Evolutionary conservation across 768 basidiomycete genomes (phyloP), one percentile per base, ranked within the genome.

Genomic region (Amanita rubescens): DNA sequence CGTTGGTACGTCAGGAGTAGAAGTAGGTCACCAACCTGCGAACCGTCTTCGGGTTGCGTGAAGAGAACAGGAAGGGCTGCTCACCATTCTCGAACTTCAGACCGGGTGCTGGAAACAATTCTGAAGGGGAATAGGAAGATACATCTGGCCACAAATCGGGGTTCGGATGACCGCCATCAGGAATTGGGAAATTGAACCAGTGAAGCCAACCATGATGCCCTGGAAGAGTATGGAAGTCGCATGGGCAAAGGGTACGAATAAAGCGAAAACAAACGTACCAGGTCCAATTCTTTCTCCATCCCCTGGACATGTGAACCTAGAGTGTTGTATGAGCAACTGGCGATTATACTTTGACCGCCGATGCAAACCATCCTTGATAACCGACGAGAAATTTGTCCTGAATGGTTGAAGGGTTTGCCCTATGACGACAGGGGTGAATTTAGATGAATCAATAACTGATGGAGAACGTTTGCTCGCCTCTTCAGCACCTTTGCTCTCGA

Each of bases 171-270:
- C 89, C 90, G 14, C 86, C 87, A 24, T 77, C 69, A 1, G 82
- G 75, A 10, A 90, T 71, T 1, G 86, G 86, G n/a, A 71, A 60
- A 57, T 81, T 74, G 64, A 88, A 81, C 90, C 90, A 92, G 61
- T 92, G 90, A 17, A 90, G 71, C 90, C 90, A 92, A 25, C 90
- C 90, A 59, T 90, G 87, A 60, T 90, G 90, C 2, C 80, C 82
- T 77, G 41, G 7, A 52, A 33, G 47, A n/a, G 47, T 49, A 41
- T 32, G 11, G 50, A 14, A 52, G 24, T 1, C 17, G 11, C 44
- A 46, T 37, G 32, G 49, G 35, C 37, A 30, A 33, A 10, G 37
- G 43, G 9, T 20, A 33, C 46, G 20, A 33, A 47, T 20, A 45
- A 44, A 42, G 50, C 6, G 24, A 49, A 38, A 20, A 24, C 35